Evolutionary conservation across 345 rosid species (phyloP), one percentile per base, ranked within the genome.

Genomic region (Eucalyptus curtisii): DNA sequence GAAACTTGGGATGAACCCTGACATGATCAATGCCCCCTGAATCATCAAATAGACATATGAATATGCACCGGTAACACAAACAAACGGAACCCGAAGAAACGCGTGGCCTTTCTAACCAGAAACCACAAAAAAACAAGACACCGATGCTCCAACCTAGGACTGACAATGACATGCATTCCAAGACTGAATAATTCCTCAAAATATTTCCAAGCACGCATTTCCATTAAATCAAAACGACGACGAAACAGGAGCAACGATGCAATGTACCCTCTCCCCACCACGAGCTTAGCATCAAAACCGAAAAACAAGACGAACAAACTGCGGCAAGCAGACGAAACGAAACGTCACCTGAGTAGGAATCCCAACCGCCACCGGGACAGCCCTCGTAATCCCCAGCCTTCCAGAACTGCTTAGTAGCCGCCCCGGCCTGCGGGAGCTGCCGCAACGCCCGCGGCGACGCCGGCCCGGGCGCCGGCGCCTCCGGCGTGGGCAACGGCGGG

Each of bases 1-100:
- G 90, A 88, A 97, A 97, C 90, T 94, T 97, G 53, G 99, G 99
- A 94, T 97, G 99, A 89, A 97, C 99, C 91, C 99, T 92, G 48
- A 96, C 98, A 92, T 93, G 99, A 89, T 97, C 99, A 91, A 95
- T 89, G 9, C 97, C 96, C 92, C 96, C 99, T 97, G 89, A 85
- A 86, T 86, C 57, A 84, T 86, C 81, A 84, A 22, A 37, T 42
- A 86, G 24, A 44, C 79, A 37, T 52, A 11, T 7, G 22, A 37
- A 59, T 7, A 87, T 64, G 27, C 88, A 52, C 11, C 49, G 9
- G 30, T 48, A 13, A 31, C 20, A 25, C 33, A 84, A 44, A 84
- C 19, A 84, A 30, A 84, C 22, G 31, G 86, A 49, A 25, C 50
- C 30, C 53, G 2, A 13, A 84, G 53, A 25, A 45, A 42, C n/a